Evolutionary conservation across 306 rosid species (phyloP), one percentile per base, ranked within the genome.

Genomic region (Lotus japonicus): DNA sequence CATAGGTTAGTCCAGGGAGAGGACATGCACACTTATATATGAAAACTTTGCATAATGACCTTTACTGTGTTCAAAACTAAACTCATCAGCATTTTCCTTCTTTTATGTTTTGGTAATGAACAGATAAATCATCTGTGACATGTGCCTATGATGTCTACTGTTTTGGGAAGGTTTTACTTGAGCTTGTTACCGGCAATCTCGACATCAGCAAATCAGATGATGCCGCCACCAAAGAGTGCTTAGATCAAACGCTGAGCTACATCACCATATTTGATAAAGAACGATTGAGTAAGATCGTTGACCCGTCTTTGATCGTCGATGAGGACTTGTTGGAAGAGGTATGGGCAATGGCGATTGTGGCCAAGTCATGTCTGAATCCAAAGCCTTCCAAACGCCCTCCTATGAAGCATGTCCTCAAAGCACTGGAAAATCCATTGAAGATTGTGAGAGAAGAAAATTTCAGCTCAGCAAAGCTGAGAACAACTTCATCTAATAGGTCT

Each of bases 291-390:
- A 90, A 82, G 81, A 90, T 95, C 26, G 77, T 90, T 4, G 99
- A 95, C 50, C 92, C 99, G 2, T 81, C 88, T 54, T 78, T 95
- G 63, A 85, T 95, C 7, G 77, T 95, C 55, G 89, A 95, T 46
- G 99, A 95, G 57, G 99, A 95, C 83, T 80, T 90, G 15, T 31
- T 95, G 73, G 96, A 95, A 74, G 99, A 95, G 77, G 95, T 88
- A 15, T 95, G 97, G 99, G 96, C 97, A 10, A 87, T 90, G 91
- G 89, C 97, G 21, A 84, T 95, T 16, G 90, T 95, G 42, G 99
- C 99, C 48, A 80, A 87, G 78, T 86, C 96, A n/a, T 95, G 99
- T 82, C 85, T 95, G 38, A 95, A 87, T 71, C 92, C 96, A 4
- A 87, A 74, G 73, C 84, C 96, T 50, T 79, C 86, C 5, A 87